Evolutionary conservation across 805 yeast species (phyloP), one percentile per base, ranked within the genome.

Genomic region (Monosporozyma yasuniensis): DNA sequence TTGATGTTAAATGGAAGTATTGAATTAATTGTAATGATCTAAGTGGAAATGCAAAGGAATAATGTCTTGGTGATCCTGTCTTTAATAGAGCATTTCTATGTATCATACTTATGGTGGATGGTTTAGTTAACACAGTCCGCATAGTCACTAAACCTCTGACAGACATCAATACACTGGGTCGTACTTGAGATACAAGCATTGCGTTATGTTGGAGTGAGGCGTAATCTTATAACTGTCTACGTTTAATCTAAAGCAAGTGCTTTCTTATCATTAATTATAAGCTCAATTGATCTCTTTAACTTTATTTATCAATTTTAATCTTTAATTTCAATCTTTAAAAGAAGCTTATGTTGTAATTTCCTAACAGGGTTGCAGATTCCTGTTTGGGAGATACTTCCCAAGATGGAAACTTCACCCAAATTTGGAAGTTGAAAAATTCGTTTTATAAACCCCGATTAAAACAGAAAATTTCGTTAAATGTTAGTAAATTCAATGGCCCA

Each of bases 21-120:
- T 58, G 54, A 44, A 58, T 43, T 41, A 58, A 50, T 38, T 50
- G 61, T 32, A 54, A 56, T 2, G 56, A 54, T 14, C 52, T 46
- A 4, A 61, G 52, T 16, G 64, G 57, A 32, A 55, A 48, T 21
- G 54, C 56, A 45, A 56, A 57, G 3, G 63, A 56, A 47, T 61
- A 61, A 42, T 56, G 54, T 19, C 42, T 19, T 21, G 27, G 5
- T 21, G 42, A 7, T 9, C 42, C 27, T 39, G 42, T 22, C 12
- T 27, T 19, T 22, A 21, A 9, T 11, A 39, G n/a, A 8, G n/a
- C 14, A 14, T 27, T 39, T 39, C 18, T 39, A 7, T 27, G 42
- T 39, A 21, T 7, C 42, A 39, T 21, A 39, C 8, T 19, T 16
- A 21, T 39, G 7, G 27, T 19, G 11, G 42, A 9, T 39, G 42